Evolutionary conservation across 305 asterid species (phyloP), one percentile per base, ranked within the genome.

Genomic region (Fraxinus sp.): DNA sequence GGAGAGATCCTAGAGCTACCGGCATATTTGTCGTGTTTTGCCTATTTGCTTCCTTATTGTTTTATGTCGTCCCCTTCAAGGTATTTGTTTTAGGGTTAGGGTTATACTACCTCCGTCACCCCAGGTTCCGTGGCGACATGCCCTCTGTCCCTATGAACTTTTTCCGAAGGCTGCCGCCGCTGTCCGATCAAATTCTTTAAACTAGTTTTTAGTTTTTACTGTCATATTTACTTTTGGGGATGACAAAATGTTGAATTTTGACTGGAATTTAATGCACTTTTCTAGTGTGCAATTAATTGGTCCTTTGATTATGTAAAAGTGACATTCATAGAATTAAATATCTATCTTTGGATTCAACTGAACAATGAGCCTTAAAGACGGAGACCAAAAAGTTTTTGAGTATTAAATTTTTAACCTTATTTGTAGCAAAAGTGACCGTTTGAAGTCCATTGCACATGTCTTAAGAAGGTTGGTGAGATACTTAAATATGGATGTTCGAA

Each of bases 1-100:
- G 98, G 98, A 90, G 89, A 85, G 98, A 95, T 55, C 96, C 97
- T 0, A 89, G 98, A 77, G 98, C 98, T 0, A 95, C 96, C 4
- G 93, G 92, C 0, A 93, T 95, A 75, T 95, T 93, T 36, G 95
- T 87, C 18, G 87, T 91, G 26, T 89, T 87, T 62, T 95, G 97
- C 32, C 62, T 95, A 5, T 32, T 91, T 64, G 97, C 95, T 68
- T 93, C 98, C 0, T 37, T 95, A 83, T 22, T 92, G 80, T 95
- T 95, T 75, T 95, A 93, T 26, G 87, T 89, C 6, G 89, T 93
- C 1, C 97, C 97, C 0, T 91, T 95, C 10, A 92, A 93, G 93
- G 96, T 89, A 0, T 85, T 93, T 41, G 83, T 90, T 78, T 49
- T 95, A 32, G 98, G 88, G 1, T 83, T 84, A 1, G 98, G 97